phyloP scores from a whole-genome alignment of 2,329 filamentous ascomycete genomes.

The Aspergillus pseudonomiae region DNA sequence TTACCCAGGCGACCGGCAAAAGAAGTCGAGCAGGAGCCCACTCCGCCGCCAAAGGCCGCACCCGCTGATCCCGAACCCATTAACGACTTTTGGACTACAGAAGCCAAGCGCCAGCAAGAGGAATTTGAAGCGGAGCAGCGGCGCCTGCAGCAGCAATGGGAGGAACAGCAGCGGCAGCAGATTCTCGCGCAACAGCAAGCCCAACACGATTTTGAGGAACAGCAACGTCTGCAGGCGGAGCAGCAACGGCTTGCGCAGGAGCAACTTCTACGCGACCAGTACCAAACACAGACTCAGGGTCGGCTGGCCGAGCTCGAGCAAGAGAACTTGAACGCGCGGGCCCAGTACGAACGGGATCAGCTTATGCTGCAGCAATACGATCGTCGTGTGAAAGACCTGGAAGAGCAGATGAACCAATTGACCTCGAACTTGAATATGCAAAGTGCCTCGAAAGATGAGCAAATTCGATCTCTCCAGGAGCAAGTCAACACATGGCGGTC shows the following conservation, averaged over 20 bases:
- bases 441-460: constrained; percentile 86
- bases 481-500: constrained; percentile 97
- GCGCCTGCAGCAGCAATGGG: constrained; percentile 82
- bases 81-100: constrained; percentile 96
- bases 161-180: constrained; percentile 77
- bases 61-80: constrained; percentile 87
- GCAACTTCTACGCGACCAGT: constrained; percentile 83
- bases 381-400: constrained; percentile 86
- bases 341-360: constrained; percentile 96
- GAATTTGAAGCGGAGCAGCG: constrained; percentile 95
- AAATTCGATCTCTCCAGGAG: constrained; percentile 89
- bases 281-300: constrained; percentile 90
- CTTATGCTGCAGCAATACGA: constrained; percentile 97
- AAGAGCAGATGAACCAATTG: constrained; percentile 81
- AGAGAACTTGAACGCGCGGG: constrained; percentile 90
- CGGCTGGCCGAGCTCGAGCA: constrained; percentile 93
- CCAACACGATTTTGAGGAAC: constrained; percentile 94
- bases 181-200: constrained; percentile 81
- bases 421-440: constrained; percentile 84
- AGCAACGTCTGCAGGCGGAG: constrained; percentile 83
- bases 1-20: constrained; percentile 73
- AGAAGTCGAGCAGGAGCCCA: constrained; percentile 71
- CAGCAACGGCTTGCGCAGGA: constrained; percentile 91
- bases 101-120: constrained; percentile 86
- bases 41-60: constrained; percentile 66